Evolutionary conservation across 208 protist species (phyloP).

Genomic region (Leptomonas pyrrhocoris): DNA sequence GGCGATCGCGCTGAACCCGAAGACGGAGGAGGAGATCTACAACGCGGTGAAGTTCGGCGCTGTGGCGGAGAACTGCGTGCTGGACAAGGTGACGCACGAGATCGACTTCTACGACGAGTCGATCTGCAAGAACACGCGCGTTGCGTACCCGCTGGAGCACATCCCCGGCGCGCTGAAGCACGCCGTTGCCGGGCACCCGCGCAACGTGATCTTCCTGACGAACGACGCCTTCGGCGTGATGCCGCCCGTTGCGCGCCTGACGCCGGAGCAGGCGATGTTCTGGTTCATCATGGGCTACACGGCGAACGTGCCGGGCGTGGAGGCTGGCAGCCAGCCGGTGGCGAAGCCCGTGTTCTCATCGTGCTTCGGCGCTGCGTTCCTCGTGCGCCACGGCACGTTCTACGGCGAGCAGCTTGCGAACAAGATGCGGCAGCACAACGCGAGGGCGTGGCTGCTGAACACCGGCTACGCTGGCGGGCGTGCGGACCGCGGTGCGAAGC

Average conservation of each 20-base stretch:
- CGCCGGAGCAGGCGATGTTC: conserved; percentile 94
- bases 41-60: conserved; percentile 85
- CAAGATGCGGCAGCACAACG: conserved; percentile 90
- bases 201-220: conserved; percentile 97
- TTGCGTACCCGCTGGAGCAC: conserved; percentile 94
- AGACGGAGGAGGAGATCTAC: conserved; percentile 94
- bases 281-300: conserved; percentile 96
- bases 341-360: conserved; percentile 95
- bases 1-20: conserved; percentile 84
- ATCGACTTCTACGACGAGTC: conserved; percentile 94
- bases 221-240: conserved; percentile 98
- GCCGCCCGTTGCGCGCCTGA: conserved; percentile 93
- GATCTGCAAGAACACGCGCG: conserved; percentile 97
- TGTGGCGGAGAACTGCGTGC: conserved; percentile 89
- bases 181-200: conserved; percentile 86
- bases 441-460: conserved; percentile 94
- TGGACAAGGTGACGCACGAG: conserved; percentile 58
- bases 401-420: conserved; percentile 96
- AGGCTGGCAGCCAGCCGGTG: conserved; percentile 91
- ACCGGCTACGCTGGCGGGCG: conserved; percentile 94
- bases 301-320: conserved; percentile 93
- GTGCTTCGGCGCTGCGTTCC: conserved; percentile 96
- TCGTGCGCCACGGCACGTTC: conserved; percentile 95
- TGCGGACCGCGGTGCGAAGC: conserved; percentile 83
- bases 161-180: conserved; percentile 92